phyloP scores from a whole-genome alignment of 768 basidiomycete genomes.

The Mycena sanguinolenta region DNA sequence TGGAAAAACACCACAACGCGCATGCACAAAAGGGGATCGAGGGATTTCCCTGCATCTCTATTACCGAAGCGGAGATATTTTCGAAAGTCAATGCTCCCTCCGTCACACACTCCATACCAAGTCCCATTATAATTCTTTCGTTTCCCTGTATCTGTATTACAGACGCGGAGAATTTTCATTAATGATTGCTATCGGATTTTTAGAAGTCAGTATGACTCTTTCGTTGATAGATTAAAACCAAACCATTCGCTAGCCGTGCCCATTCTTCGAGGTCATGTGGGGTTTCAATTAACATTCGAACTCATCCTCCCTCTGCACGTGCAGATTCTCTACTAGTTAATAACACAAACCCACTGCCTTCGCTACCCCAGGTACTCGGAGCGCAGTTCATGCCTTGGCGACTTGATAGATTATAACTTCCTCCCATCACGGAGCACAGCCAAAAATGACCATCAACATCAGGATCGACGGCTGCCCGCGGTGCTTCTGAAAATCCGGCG shows the following conservation, averaged over 20 bases:
- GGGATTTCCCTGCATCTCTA: too few relatives aligned
- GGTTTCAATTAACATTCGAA: not conserved
- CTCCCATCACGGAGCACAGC: not conserved
- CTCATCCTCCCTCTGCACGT: not conserved
- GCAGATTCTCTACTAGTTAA: not conserved
- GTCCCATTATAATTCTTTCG: too few relatives aligned
- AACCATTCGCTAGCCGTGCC: not conserved
- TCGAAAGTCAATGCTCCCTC: too few relatives aligned
- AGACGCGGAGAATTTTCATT: too few relatives aligned
- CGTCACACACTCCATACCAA: too few relatives aligned
- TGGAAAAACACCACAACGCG: not conserved
- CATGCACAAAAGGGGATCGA: not conserved
- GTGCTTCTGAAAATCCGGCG: constrained; percentile 5
- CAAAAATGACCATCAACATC: not conserved
- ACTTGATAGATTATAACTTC: not conserved
- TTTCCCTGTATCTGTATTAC: too few relatives aligned
- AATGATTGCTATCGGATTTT: too few relatives aligned
- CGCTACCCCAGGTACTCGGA: not conserved
- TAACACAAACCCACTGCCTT: not conserved
- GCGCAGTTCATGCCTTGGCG: not conserved
- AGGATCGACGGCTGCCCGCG: not conserved
- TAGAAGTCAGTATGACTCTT: too few relatives aligned
- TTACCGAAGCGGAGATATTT: too few relatives aligned
- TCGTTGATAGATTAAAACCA: too few relatives aligned
- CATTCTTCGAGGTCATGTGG: not conserved